Base-by-base conservation (phyloP, 306 rosid genomes). In the Castanopsis chinensis region DNA sequence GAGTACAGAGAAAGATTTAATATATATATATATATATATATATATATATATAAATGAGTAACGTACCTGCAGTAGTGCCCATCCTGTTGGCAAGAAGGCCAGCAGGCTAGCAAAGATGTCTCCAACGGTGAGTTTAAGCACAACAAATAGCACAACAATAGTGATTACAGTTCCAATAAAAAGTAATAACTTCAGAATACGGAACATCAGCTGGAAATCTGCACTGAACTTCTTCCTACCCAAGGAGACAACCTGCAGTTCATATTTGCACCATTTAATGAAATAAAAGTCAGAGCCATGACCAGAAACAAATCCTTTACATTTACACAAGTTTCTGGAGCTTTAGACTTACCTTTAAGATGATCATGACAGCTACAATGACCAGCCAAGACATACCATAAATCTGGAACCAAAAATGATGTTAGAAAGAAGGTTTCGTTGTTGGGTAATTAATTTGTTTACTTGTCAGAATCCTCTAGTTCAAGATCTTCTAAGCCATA, bases 321-420 rank as follows among this genome's bases (percentile, higher is more conserved):
- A 43, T 54, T 65, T 37, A 10, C 72, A 83, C 56, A 80, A 70
- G 75, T 11, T 37, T 73, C 64, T 17, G 49, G 49, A 72, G 32
- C 33, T 53, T 65, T 65, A 73, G 74, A 81, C 90, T 35, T 20
- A 92, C 99, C 97, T 95, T 95, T 76, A 95, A 81, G 85, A 91
- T 84, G 84, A 93, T 68, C 93, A 95, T 87, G 79, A 83, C 94
- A 68, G 92, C 98, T 58, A 91, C 88, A 77, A 95, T 93, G 83
- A 95, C 99, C 59, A 91, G 83, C 99, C 99, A 95, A 71, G 99
- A 95, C 71, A 95, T 86, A 79, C 87, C 99, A 83, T 93, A 95
- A 72, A 93, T 91, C 98, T 93, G 94, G 51, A 88, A 76, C 51
- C 58, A 81, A 73, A 77, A 79, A 32, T 9, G 27, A 75, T 18